Percentiles rank a stretch among this genome's conserved stretches.
phyloP scores from a whole-genome alignment of 2,329 filamentous ascomycete genomes.

The Venturia aucupariae region DNA sequence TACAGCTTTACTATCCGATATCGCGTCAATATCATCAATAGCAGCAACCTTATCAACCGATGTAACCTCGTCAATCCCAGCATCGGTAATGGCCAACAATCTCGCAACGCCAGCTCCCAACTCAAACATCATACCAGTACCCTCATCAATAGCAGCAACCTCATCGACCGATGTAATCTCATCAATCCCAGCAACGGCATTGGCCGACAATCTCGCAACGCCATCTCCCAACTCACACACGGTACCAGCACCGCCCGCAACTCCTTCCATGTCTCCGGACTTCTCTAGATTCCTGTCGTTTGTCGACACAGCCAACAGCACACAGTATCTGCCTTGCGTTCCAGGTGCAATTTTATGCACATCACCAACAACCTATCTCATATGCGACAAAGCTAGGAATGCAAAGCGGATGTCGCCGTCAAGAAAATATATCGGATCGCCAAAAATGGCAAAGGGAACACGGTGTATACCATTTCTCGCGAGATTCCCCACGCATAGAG shows the following conservation, averaged over 20 bases:
- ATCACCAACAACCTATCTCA: constrained; percentile 7
- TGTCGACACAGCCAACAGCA: not conserved
- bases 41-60: no score
- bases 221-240: not conserved
- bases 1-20: no score
- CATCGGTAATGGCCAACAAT: no score
- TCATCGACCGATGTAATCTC: not conserved
- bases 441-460: constrained; percentile 1
- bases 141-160: no score
- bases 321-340: constrained; percentile 13
- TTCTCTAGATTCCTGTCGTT: not conserved
- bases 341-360: constrained; percentile 14
- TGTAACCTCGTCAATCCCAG: no score
- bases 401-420: not conserved
- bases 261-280: not conserved
- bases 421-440: not conserved
- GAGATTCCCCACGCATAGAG: not conserved
- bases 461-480: constrained; percentile 7
- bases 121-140: no score
- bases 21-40: no score
- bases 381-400: constrained; percentile 1
- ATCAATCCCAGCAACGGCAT: not conserved
- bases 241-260: not conserved
- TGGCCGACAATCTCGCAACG: not conserved
- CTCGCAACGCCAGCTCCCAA: no score